Percentiles rank a stretch among this genome's conserved stretches.
phyloP scores from a whole-genome alignment of 129 eudicot genomes.

The Flaveria trinervia region DNA sequence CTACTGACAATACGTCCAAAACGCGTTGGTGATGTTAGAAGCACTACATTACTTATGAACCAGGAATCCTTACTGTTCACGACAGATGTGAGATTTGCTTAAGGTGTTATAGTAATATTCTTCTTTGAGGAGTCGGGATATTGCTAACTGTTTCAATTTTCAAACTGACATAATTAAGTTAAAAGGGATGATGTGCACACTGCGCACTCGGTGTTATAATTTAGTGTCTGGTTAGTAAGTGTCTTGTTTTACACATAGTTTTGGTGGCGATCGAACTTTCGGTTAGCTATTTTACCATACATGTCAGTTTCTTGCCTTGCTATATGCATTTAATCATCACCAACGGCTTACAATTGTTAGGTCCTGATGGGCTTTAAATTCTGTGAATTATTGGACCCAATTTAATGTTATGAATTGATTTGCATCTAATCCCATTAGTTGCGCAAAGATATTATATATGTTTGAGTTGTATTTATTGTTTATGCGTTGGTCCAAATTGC shows the following conservation, averaged over 20 bases:
- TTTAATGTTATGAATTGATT: conserved; percentile 33
- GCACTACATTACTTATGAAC: too few relatives aligned
- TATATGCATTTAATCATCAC: conserved; percentile 7
- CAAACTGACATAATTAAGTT: too few relatives aligned
- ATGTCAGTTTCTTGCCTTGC: conserved; percentile 28
- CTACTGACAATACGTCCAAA: too few relatives aligned
- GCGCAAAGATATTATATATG: conserved; percentile 19
- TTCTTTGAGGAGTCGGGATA: too few relatives aligned
- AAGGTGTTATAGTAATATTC: too few relatives aligned
- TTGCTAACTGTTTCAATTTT: too few relatives aligned
- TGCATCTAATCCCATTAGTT: conserved; percentile 30
- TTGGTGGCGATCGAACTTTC: conserved; percentile 62
- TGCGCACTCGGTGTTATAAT: too few relatives aligned
- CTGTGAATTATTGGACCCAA: conserved; percentile 26
- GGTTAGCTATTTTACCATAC: conserved; percentile 43
- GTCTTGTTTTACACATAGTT: neutral
- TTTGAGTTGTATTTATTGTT: neutral
- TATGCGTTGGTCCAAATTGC: conserved; percentile 26
- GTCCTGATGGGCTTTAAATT: conserved; percentile 25
- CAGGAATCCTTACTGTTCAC: too few relatives aligned
- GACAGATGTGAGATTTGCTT: too few relatives aligned
- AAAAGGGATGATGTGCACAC: too few relatives aligned
- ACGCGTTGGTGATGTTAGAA: too few relatives aligned
- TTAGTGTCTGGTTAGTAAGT: too few relatives aligned
- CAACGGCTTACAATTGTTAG: conserved; percentile 23